Evolutionary conservation across 129 eudicot genomes (phyloP).

Genomic region (Escallonia rubra): DNA sequence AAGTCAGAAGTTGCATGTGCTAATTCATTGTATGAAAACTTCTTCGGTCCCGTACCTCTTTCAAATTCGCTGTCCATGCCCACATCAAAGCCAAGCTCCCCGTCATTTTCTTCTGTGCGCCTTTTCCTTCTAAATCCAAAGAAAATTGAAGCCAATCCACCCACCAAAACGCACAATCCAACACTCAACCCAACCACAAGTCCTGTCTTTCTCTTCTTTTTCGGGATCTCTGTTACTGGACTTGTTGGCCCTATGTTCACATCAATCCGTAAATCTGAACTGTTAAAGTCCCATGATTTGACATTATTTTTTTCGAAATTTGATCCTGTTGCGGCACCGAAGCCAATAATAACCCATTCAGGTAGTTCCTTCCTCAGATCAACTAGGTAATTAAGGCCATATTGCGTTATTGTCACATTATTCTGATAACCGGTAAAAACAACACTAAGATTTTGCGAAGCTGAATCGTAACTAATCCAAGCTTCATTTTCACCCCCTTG

Average conservation of each 20-base stretch:
- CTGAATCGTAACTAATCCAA: constrained; percentile 37
- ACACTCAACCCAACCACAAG: neutral
- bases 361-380: constrained; percentile 27
- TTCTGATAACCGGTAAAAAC: constrained; percentile 28
- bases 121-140: neutral
- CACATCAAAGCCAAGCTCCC: neutral
- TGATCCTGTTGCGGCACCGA: constrained; percentile 25
- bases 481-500: constrained; percentile 32
- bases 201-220: neutral
- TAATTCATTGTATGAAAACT: constrained; percentile 25
- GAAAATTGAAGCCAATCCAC: neutral
- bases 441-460: constrained; percentile 20
- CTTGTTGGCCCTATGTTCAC: neutral
- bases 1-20: constrained; percentile 25
- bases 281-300: constrained; percentile 24
- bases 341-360: constrained; percentile 37
- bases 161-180: neutral
- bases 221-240: neutral
- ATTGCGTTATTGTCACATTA: constrained; percentile 1
- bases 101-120: neutral
- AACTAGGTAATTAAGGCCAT: constrained; percentile 23
- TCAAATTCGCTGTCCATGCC: constrained; percentile 1
- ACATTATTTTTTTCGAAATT: constrained; percentile 7
- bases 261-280: constrained; percentile 9
- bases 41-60: constrained; percentile 22